Percentiles rank a stretch among this genome's conserved stretches.
Evolutionary conservation across 129 eudicot species (phyloP).

Genomic region (Flaveria robusta): DNA sequence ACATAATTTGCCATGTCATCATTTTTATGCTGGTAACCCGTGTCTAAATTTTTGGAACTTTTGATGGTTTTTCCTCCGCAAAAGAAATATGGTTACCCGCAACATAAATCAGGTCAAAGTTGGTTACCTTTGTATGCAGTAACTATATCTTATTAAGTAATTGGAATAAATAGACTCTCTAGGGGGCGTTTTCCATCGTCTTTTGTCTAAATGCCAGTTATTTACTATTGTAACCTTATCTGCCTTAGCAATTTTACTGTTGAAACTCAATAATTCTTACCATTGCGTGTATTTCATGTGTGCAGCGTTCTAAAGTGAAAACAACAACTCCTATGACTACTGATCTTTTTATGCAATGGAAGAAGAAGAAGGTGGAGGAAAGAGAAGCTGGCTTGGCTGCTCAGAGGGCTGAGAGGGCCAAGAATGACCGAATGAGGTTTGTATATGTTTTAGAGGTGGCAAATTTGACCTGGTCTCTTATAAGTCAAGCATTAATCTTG

Average conservation of each 20-base stretch:
- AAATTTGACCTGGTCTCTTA: neutral
- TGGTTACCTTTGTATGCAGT: conserved; percentile 16
- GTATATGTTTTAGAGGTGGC: conserved; percentile 7
- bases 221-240: neutral
- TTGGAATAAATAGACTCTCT: neutral
- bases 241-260: neutral
- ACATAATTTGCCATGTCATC: neutral
- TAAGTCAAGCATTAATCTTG: too few species aligned
- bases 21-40: neutral
- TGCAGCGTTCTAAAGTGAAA: conserved; percentile 74
- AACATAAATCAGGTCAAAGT: neutral
- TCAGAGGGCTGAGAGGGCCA: conserved; percentile 88
- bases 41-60: too few species aligned
- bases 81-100: neutral
- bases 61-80: neutral
- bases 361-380: conserved; percentile 74
- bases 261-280: conserved; percentile 1
- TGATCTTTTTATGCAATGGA: conserved; percentile 81
- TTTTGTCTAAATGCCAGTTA: neutral
- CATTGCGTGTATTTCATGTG: conserved; percentile 1
- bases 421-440: conserved; percentile 96
- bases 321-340: conserved; percentile 92
- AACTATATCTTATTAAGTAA: neutral
- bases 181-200: neutral
- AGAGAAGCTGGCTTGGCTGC: conserved; percentile 88